A percentile compares a stretch with the other conserved stretches of the same genome.
Evolutionary conservation across 352 stramenopile genomes (phyloP).

Genomic region (Globisporangium canariense): DNA sequence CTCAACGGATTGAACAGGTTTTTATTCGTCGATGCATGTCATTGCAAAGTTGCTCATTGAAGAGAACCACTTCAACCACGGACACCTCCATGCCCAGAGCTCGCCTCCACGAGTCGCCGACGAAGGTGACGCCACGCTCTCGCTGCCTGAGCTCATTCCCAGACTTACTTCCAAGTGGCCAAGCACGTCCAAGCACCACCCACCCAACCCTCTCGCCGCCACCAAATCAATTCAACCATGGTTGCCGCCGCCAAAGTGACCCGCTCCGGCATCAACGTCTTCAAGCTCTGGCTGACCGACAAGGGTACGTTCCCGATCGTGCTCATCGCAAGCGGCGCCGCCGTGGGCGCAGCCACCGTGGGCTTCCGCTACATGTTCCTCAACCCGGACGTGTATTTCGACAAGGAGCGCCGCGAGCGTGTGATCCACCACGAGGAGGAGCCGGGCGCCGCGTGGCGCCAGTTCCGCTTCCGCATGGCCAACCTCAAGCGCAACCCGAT

Average conservation of each 20-base stretch:
- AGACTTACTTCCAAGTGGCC: slow-evolving; percentile 10
- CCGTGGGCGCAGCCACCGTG: slow-evolving; percentile 28
- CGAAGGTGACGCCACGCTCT: background rate
- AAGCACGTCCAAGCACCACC: background rate
- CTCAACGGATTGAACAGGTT: background rate
- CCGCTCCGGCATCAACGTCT: slow-evolving; percentile 31
- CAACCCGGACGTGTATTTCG: slow-evolving; percentile 65
- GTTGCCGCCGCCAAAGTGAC: slow-evolving; percentile 19
- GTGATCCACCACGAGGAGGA: slow-evolving; percentile 47
- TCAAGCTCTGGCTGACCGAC: slow-evolving; percentile 65
- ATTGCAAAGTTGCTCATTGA: background rate
- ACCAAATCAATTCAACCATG: slow-evolving; percentile 8
- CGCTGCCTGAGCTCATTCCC: slow-evolving; percentile 8
- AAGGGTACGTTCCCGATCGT: slow-evolving; percentile 59
- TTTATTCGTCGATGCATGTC: background rate
- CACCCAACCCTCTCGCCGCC: background rate
- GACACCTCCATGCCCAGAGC: background rate
- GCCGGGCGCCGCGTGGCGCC: slow-evolving; percentile 40
- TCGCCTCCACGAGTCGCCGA: background rate
- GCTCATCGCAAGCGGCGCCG: slow-evolving; percentile 35
- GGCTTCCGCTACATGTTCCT: slow-evolving; percentile 42
- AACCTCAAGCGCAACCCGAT: slow-evolving; percentile 67
- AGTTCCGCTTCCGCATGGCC: slow-evolving; percentile 64
- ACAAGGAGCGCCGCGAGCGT: slow-evolving; percentile 52
- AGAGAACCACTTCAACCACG: background rate